phyloP scores from a whole-genome alignment of 192 early-diverging fungal genomes.

The Coemansia reversa region DNA sequence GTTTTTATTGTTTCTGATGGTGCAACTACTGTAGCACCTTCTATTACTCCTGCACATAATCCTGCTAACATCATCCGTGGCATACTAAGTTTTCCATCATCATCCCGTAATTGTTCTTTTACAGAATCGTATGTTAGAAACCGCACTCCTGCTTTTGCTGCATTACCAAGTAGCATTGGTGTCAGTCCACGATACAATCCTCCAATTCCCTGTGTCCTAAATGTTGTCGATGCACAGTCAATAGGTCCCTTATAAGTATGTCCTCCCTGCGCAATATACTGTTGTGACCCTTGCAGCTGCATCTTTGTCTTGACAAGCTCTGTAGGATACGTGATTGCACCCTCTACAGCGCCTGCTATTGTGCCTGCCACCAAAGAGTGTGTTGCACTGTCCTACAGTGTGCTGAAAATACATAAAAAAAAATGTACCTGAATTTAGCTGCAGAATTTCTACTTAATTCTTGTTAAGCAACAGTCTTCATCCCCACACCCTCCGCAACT shows the following conservation, averaged over 20 bases:
- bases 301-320: conserved; percentile 96
- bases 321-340: conserved; percentile 88
- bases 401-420: neutral
- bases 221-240: conserved; percentile 72
- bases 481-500: no score
- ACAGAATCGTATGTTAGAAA: conserved; percentile 91
- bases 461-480: no score
- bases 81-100: conserved; percentile 69
- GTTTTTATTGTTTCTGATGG: conserved; percentile 96
- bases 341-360: conserved; percentile 89
- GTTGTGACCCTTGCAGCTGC: conserved; percentile 73
- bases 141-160: conserved; percentile 87
- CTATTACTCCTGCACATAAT: conserved; percentile 82
- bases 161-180: conserved; percentile 89
- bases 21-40: conserved; percentile 87
- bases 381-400: conserved; percentile 33
- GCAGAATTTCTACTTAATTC: no score
- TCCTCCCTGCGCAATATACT: conserved; percentile 31
- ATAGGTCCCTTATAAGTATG: conserved; percentile 74
- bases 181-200: conserved; percentile 87
- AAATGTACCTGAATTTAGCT: conserved; percentile 3
- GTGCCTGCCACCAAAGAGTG: conserved; percentile 82
- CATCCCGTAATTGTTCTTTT: conserved; percentile 67
- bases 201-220: conserved; percentile 67
- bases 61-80: conserved; percentile 73